These are phyloP conservation scores for Cryomyces minteri DNA, from an alignment of 495 filamentous ascomycete species.

Conservation along the genomic window DNA sequence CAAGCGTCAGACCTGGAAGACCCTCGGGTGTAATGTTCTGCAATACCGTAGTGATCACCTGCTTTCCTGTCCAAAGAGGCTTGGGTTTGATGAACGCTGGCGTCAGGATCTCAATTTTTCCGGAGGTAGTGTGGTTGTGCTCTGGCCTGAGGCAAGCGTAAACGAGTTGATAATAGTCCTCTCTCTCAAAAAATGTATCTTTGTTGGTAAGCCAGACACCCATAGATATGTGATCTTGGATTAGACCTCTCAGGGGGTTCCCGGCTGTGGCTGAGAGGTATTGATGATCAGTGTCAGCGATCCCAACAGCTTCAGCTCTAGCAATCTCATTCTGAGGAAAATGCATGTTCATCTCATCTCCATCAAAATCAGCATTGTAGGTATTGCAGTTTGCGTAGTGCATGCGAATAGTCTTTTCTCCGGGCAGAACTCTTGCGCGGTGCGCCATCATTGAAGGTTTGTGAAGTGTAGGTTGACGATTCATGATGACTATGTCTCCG, in stretches of 20 bases:
- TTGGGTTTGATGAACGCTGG: conserved; percentile 72
- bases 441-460: conserved; percentile 99
- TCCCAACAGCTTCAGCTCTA: conserved; percentile 70
- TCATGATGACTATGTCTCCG: conserved; percentile 96
- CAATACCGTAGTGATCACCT: conserved; percentile 82
- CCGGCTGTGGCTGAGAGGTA: conserved; percentile 90
- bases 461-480: conserved; percentile 96
- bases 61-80: conserved; percentile 91
- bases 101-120: conserved; percentile 54
- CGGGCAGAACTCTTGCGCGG: conserved; percentile 75
- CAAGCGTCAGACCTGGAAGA: conserved; percentile 62
- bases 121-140: conserved; percentile 53
- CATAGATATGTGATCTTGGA: conserved; percentile 97
- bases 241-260: conserved; percentile 86
- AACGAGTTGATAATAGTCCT: conserved; percentile 82
- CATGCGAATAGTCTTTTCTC: conserved; percentile 96
- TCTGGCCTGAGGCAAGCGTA: conserved; percentile 84
- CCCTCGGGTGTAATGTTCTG: conserved; percentile 68
- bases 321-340: conserved; percentile 96
- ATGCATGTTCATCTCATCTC: conserved; percentile 99
- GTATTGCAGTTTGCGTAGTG: conserved; percentile 99
- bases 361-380: conserved; percentile 99
- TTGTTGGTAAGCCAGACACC: conserved; percentile 76
- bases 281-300: conserved; percentile 94
- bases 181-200: conserved; percentile 79